Evolutionary conservation across 208 protist species (phyloP).

Genomic region (Trypanosoma caninum): DNA sequence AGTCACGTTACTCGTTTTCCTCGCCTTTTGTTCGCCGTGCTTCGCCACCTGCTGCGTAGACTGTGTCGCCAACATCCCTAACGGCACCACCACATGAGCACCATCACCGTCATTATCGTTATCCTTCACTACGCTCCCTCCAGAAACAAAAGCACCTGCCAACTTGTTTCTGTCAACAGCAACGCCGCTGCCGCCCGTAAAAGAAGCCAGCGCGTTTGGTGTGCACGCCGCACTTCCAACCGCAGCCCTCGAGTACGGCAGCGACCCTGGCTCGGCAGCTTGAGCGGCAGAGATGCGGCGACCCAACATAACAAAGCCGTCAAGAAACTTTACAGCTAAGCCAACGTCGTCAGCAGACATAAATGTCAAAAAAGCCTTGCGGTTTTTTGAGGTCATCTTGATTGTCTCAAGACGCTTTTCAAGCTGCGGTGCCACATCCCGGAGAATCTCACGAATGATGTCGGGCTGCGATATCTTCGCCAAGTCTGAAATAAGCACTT

Average conservation of each 20-base stretch:
- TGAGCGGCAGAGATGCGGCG: constrained; percentile 60
- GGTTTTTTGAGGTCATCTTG: constrained; percentile 90
- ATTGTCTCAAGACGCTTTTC: constrained; percentile 82
- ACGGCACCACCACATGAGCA: constrained; percentile 18
- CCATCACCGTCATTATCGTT: background rate
- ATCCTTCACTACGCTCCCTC: background rate
- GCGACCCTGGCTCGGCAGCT: constrained; percentile 73
- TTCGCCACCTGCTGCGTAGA: background rate
- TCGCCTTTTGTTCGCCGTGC: background rate
- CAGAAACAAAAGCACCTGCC: constrained; percentile 31
- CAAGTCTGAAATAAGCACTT: constrained; percentile 85
- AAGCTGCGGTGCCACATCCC: constrained; percentile 82
- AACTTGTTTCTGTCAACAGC: background rate
- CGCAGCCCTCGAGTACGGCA: constrained; percentile 61
- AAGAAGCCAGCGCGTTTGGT: background rate
- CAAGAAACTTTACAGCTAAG: constrained; percentile 71
- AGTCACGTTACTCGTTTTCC: constrained; percentile 29
- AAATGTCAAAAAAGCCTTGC: constrained; percentile 90
- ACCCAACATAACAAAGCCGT: constrained; percentile 81
- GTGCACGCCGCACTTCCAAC: constrained; percentile 14
- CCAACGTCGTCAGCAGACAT: constrained; percentile 58
- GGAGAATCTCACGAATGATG: constrained; percentile 85
- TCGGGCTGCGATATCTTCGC: constrained; percentile 80
- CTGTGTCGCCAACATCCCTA: constrained; percentile 36
- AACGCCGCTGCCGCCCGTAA: background rate